Evolutionary conservation across 805 yeast genomes (phyloP), one percentile per base, ranked within the genome.

Genomic region (Candida oleophila): DNA sequence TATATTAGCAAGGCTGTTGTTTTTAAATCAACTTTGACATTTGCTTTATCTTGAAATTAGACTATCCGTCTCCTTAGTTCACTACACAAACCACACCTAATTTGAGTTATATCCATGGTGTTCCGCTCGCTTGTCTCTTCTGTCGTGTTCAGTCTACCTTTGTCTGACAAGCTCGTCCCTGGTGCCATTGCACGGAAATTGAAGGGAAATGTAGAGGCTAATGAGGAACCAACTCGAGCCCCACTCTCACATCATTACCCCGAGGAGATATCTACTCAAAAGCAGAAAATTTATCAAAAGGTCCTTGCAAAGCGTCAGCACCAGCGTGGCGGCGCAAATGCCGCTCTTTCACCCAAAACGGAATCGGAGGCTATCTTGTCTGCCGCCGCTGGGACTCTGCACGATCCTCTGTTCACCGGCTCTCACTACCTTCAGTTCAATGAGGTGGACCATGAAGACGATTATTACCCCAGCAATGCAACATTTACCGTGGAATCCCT

Each of bases 151-250:
- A 39, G 42, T 22, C 30, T 39, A 16, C 42, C 42, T n/a, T 25
- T 39, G 33, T 12, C 42, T 19, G 42, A 39, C 22, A 25, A 25
- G 7, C 8, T 39, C 4, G 33, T 39, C n/a, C 42, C 42, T 9
- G 14, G 25, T 11, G 18, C 34, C 8, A 7, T 39, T 18, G 21
- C 39, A 15, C 39, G 39, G 12, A 36, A 22, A 15, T 28, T n/a
- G 19, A 39, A 39, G 33, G 35, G 34, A 16, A 20, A 39, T 8
- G 11, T n/a, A 15, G 35, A 22, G n/a, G 12, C 4, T 20, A 28
- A 25, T 8, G 38, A 5, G 9, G 38, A 35, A n/a, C n/a, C n/a
- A n/a, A n/a, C 14, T 5, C 4, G 12, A 33, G 4, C 15, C 38
- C 4, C 9, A 3, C 8, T 16, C 14, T 11, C 20, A 16, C 16